Conservation (phyloP, 257 asterid genomes). For the Solanum chiquidenum region DNA sequence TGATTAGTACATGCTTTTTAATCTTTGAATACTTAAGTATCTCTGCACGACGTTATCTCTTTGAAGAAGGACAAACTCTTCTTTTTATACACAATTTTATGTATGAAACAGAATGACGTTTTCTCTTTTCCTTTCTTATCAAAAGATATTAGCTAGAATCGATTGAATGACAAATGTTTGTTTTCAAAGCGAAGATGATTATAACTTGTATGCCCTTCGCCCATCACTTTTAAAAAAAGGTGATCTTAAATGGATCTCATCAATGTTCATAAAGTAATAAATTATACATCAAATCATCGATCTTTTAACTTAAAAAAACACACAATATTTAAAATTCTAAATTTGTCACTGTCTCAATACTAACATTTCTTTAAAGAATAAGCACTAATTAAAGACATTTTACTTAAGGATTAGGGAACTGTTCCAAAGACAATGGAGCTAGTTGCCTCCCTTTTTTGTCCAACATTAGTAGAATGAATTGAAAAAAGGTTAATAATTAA, state of each 20-base stretch:
- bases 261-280: not conserved
- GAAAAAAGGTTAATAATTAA: not conserved
- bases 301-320: not conserved
- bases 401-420: not conserved
- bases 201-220: not conserved
- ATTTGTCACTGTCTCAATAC: not conserved
- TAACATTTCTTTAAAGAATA: constrained; percentile 2
- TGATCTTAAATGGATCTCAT: not conserved
- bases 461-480: not conserved
- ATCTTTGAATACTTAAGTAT: not conserved
- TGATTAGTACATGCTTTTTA: not conserved
- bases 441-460: not conserved
- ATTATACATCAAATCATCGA: not conserved
- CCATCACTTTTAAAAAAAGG: not conserved
- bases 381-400: not conserved
- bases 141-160: no score
- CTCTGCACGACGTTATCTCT: no score
- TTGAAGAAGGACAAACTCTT: no score
- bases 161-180: no score
- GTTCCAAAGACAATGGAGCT: constrained; percentile 13
- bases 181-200: not conserved
- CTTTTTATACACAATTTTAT: no score
- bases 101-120: no score
- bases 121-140: no score
- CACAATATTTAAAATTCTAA: not conserved